Evolutionary conservation across 148 eudicot species (phyloP), one percentile per base, ranked within the genome.

Genomic region (Salicornia ramosissima): DNA sequence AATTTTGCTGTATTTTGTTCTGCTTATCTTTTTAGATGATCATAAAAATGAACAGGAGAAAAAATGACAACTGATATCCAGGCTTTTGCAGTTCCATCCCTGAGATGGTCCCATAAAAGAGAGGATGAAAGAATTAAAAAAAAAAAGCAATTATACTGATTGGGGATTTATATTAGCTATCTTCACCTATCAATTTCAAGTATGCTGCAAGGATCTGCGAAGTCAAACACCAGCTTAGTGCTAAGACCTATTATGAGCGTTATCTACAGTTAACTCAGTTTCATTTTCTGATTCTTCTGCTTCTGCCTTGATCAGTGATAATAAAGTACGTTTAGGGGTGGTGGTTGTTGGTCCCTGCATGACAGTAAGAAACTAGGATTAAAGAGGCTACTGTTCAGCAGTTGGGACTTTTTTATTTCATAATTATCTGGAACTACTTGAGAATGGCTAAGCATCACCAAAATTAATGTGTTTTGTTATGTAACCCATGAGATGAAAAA

Each of bases 271-370:
- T 59, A 46, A 21, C 16, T 10, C 34, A 11, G 55, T 45, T 54
- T 64, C 71, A 39, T 33, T 25, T 28, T 46, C 52, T 50, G 75
- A 57, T 74, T 65, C 74, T 33, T 79, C 72, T 57, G 34, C 36
- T 24, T 74, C 82, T 70, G 75, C 63, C 50, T 30, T 79, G 66
- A 79, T 79, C 69, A 74, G 19, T 31, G 82, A 74, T 15, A 40
- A 43, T 74, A 79, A 60, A 29, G 82, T 79, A 53, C 71, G 69
- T 61, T 49, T 70, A 67, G 74, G 21, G n/a, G 67, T 22, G 28
- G 39, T 9, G 49, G 24, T 49, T 49, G 30, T 36, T 39, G 31
- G 70, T 24, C 42, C 64, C 80, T 77, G 80, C 50, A 67, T 22
- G 28, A 57, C 13, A 52, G 19, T 66, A 57, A 10, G 25, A 26